Percentiles rank a stretch among this genome's conserved stretches.
Conservation (phyloP, 495 filamentous ascomycete genomes). For the Daldinia loculata region DNA sequence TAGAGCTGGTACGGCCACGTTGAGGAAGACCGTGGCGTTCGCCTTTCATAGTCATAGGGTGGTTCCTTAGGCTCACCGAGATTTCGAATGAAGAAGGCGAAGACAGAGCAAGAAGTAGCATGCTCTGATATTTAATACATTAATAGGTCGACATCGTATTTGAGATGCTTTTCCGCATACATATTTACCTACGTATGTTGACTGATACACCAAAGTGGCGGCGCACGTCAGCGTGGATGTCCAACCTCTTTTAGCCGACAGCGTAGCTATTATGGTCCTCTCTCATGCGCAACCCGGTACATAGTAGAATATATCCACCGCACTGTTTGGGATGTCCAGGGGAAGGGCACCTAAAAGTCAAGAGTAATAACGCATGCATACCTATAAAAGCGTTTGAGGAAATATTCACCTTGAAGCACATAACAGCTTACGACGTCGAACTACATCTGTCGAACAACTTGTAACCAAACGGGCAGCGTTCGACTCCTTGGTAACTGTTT, state of each 20-base stretch:
- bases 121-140: not conserved
- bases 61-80: not conserved
- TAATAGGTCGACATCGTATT: not conserved
- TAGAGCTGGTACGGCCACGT: not conserved
- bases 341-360: not conserved
- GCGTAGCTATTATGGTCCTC: slow-evolving; percentile 3
- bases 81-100: not conserved
- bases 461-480: slow-evolving; percentile 5
- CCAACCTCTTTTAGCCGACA: slow-evolving; percentile 29
- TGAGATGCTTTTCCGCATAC: not conserved
- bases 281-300: slow-evolving; percentile 1
- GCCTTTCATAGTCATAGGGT: not conserved
- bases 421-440: not conserved
- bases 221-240: slow-evolving; percentile 22
- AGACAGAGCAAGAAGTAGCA: not conserved
- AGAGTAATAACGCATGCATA: not conserved
- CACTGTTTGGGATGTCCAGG: not conserved
- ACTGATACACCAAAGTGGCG: slow-evolving; percentile 4
- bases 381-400: not conserved
- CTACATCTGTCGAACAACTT: not conserved
- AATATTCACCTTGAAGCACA: not conserved
- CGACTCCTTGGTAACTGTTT: not conserved
- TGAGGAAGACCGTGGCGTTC: not conserved
- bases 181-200: not conserved
- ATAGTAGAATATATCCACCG: not conserved